These are phyloP conservation scores for Xanthoceras sorbifolium DNA, from an alignment of 345 rosid species.

Conservation along the genomic window DNA sequence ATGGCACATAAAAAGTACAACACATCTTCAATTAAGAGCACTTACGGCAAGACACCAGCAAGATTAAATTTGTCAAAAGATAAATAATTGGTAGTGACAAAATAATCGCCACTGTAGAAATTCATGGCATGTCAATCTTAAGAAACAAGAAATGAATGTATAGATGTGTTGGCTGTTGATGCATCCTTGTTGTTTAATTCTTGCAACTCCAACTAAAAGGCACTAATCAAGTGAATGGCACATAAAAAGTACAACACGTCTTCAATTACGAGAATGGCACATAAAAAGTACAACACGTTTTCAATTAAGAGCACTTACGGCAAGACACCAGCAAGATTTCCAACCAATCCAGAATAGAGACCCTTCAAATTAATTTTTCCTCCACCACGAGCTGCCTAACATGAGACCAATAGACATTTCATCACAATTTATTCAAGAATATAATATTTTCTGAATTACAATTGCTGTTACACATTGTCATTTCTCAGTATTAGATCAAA, in stretches of 20 bases:
- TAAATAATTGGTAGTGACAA: not conserved
- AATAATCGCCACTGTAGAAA: not conserved
- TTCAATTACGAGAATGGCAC: not conserved
- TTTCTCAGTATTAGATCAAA: constrained; percentile 1
- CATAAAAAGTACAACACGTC: no score
- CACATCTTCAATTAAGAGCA: constrained; percentile 19
- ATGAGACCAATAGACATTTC: constrained; percentile 15
- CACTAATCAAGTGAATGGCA: not conserved
- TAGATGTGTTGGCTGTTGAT: not conserved
- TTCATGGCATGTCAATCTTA: not conserved
- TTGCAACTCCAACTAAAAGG: not conserved
- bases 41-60: constrained; percentile 87
- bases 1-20: not conserved
- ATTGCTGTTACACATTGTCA: not conserved
- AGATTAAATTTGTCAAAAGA: constrained; percentile 31
- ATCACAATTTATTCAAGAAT: constrained; percentile 14
- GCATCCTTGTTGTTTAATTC: not conserved
- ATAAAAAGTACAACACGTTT: not conserved
- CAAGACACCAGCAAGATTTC: constrained; percentile 79
- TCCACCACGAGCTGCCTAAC: constrained; percentile 68
- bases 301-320: constrained; percentile 60
- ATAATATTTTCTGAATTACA: not conserved
- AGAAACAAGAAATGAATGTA: not conserved
- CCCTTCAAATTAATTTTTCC: constrained; percentile 68
- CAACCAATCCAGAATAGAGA: constrained; percentile 83